Percentiles rank a stretch among this genome's conserved stretches.
These are phyloP conservation scores for Rhypophila decipiens DNA, from an alignment of 495 filamentous ascomycete genomes.

Conservation along the genomic window DNA sequence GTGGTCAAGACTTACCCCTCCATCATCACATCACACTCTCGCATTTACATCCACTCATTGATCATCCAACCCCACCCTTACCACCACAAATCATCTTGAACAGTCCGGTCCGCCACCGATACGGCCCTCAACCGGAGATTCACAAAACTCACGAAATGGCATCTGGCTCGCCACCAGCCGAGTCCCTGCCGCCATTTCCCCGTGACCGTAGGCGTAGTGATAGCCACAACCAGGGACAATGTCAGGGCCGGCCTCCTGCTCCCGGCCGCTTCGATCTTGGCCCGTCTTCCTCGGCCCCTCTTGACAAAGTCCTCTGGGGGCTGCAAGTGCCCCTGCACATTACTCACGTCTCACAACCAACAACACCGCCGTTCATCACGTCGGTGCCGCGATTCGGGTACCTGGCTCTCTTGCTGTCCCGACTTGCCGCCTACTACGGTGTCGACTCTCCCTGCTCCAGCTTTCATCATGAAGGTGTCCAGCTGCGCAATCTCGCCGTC, in stretches of 20 bases:
- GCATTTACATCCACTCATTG: too few relatives aligned
- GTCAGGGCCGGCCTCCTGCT: neutral
- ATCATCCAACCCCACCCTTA: neutral
- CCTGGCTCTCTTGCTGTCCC: constrained; percentile 69
- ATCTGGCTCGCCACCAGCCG: neutral
- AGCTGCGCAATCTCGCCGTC: constrained; percentile 66
- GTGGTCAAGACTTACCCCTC: too few relatives aligned
- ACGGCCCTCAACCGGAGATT: too few relatives aligned
- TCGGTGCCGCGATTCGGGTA: constrained; percentile 64
- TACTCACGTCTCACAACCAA: constrained; percentile 35
- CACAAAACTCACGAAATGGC: too few relatives aligned
- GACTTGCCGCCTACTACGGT: constrained; percentile 75
- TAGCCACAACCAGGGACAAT: neutral
- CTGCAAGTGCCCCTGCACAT: constrained; percentile 46
- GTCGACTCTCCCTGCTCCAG: constrained; percentile 60
- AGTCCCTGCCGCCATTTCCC: neutral
- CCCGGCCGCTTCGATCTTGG: neutral
- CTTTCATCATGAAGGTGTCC: constrained; percentile 74
- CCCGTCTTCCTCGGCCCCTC: constrained; percentile 7
- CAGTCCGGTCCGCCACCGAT: too few relatives aligned
- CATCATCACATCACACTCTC: too few relatives aligned
- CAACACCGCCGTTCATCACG: constrained; percentile 40
- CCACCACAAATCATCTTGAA: neutral
- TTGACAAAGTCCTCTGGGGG: constrained; percentile 41
- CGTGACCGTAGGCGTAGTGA: neutral